phyloP scores from a whole-genome alignment of 495 filamentous ascomycete genomes.

The Emericellopsis terricola region DNA sequence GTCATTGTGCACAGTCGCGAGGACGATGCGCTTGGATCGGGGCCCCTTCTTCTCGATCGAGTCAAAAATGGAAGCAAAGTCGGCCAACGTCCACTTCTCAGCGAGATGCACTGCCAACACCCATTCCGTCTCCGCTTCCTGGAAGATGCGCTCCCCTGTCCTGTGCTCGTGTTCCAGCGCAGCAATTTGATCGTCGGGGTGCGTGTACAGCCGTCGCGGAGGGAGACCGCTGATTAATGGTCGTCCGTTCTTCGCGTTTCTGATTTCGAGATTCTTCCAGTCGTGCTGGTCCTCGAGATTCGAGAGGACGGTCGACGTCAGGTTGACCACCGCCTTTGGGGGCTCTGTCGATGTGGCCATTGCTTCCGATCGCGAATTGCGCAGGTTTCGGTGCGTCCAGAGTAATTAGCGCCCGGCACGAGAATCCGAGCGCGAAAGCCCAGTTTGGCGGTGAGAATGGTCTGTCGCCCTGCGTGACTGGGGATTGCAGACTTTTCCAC shows the following conservation, averaged over 20 bases:
- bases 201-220: constrained; percentile 67
- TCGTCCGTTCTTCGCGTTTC: constrained; percentile 34
- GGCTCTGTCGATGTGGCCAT: too few species aligned
- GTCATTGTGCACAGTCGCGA: constrained; percentile 75
- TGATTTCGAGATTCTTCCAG: constrained; percentile 54
- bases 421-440: too few species aligned
- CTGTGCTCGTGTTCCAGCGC: constrained; percentile 40
- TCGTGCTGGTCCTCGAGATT: constrained; percentile 76
- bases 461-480: too few species aligned
- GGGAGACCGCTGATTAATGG: constrained; percentile 77
- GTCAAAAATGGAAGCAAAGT: constrained; percentile 71
- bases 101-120: constrained; percentile 67
- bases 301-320: constrained; percentile 32
- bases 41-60: constrained; percentile 35
- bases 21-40: constrained; percentile 50
- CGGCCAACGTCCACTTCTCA: constrained; percentile 65
- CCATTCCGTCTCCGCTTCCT: constrained; percentile 53
- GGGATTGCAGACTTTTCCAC: too few species aligned
- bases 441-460: too few species aligned
- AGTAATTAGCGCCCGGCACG: too few species aligned
- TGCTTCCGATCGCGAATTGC: too few species aligned
- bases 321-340: neutral
- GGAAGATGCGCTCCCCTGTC: constrained; percentile 16
- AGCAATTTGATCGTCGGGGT: constrained; percentile 82
- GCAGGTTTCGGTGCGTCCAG: too few species aligned